phyloP scores from a whole-genome alignment of 148 eudicot species.

The Limonium bicolor region DNA sequence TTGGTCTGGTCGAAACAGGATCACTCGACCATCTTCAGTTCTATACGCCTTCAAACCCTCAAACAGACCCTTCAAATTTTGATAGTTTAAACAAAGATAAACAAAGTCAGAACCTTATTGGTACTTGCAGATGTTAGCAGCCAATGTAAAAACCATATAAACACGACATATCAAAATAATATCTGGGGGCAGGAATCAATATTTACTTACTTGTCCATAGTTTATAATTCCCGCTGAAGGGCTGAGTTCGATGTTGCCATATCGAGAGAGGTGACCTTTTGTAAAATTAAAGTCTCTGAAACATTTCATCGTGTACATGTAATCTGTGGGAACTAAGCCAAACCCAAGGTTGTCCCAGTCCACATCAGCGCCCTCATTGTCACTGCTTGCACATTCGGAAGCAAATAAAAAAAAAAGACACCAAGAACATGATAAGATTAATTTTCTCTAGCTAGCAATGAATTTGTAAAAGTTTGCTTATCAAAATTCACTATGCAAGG shows the following conservation, averaged over 20 bases:
- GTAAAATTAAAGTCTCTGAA: slow-evolving; percentile 22
- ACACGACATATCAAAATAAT: background rate
- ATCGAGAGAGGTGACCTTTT: slow-evolving; percentile 38
- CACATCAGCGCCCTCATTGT: slow-evolving; percentile 35
- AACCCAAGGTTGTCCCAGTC: slow-evolving; percentile 78
- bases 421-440: background rate
- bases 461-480: too few relatives aligned
- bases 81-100: background rate
- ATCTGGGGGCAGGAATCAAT: background rate
- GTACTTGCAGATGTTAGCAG: too few relatives aligned
- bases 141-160: background rate
- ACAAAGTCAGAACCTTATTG: background rate
- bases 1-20: slow-evolving; percentile 54
- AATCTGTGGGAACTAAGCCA: slow-evolving; percentile 50
- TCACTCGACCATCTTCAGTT: slow-evolving; percentile 42
- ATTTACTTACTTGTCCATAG: slow-evolving; percentile 58
- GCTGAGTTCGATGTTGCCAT: slow-evolving; percentile 48
- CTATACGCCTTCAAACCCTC: slow-evolving; percentile 53
- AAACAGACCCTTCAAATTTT: slow-evolving; percentile 43
- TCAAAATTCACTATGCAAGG: too few relatives aligned
- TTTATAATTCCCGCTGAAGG: slow-evolving; percentile 65
- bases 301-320: slow-evolving; percentile 63
- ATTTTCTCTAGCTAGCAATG: background rate
- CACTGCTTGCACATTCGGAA: slow-evolving; percentile 7
- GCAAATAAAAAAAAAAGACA: background rate